Evolutionary conservation across 441 rosid species (phyloP).

Genomic region (Aquilaria agallochum): DNA sequence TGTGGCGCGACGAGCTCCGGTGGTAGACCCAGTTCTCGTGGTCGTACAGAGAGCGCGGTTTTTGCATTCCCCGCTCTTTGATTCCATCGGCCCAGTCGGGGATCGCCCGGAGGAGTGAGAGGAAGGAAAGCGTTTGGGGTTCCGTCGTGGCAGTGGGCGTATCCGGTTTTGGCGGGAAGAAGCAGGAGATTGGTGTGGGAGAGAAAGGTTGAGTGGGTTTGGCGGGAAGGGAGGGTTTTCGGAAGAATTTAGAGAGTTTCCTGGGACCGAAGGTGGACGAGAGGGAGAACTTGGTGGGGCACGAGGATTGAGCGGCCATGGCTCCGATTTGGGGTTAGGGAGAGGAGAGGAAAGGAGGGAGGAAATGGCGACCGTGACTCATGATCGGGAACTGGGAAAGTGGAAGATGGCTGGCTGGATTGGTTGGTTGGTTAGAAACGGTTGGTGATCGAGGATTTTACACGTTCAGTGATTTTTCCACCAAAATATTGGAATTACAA

Average conservation of each 20-base stretch:
- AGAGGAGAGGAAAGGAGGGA: constrained; percentile 15
- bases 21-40: constrained; percentile 79
- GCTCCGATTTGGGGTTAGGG: constrained; percentile 27
- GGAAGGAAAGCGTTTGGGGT: constrained; percentile 15
- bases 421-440: constrained; percentile 13
- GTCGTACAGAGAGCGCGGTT: constrained; percentile 60
- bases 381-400: neutral
- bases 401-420: neutral
- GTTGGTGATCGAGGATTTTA: constrained; percentile 37
- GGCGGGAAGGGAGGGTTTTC: constrained; percentile 17
- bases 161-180: constrained; percentile 14
- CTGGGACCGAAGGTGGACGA: constrained; percentile 25
- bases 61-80: constrained; percentile 81
- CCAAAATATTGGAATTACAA: no score
- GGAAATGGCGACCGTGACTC: constrained; percentile 24
- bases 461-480: constrained; percentile 17
- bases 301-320: constrained; percentile 27
- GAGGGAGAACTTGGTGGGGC: constrained; percentile 25
- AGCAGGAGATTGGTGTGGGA: constrained; percentile 25
- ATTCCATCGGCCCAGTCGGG: constrained; percentile 88
- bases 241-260: constrained; percentile 9
- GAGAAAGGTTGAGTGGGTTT: constrained; percentile 13
- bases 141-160: constrained; percentile 15
- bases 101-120: constrained; percentile 48
- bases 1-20: constrained; percentile 82